Evolutionary conservation across 208 protist genomes (phyloP), one percentile per base, ranked within the genome.

Genomic region (Acanthamoeba lenticulata): DNA sequence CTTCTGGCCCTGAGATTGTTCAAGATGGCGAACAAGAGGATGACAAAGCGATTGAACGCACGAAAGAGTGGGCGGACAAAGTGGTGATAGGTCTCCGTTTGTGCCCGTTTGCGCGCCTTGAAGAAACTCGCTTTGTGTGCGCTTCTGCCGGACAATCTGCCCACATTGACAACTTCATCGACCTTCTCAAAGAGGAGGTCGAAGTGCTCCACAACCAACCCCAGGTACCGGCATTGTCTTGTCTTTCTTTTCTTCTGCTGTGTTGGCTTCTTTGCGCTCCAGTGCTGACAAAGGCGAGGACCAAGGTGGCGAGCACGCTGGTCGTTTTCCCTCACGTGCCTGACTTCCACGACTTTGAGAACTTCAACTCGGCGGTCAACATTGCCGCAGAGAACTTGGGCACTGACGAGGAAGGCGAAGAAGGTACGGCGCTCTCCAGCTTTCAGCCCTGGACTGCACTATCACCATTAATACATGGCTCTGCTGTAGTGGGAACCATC

Each of bases 91-190:
- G 79, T 5, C 42, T 89, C 6, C 79, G 49, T 24, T 29, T 89
- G 42, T 89, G 79, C 79, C 79, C 79, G 42, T 89, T 89, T 21
- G 79, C 79, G 7, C 44, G 49, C 79, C 1, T 89, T 15, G 47
- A 89, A 13, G 79, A 89, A n/a, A 89, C 79, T 6, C 44, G 79
- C 44, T 32, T 89, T 42, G 67, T 77, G 9, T 77, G 67, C 67
- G 67, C 34, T 1, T 5, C 67, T 2, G 5, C 57, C 27, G 57
- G 15, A 13, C 1, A 21, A 29, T n/a, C 38, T 0, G 2, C 2
- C 34, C 19, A 77, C 67, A n/a, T 77, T 34, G 2, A 3, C 34
- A 44, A n/a, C 36, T 77, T 77, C 38, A n/a, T 77, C 67, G 67
- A 2, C 24, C 34, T 77, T 34, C 67, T 77, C 0, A 5, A 34